Evolutionary conservation across 768 basidiomycete genomes (phyloP).

Genomic region (Leucogyrophana mollusca): DNA sequence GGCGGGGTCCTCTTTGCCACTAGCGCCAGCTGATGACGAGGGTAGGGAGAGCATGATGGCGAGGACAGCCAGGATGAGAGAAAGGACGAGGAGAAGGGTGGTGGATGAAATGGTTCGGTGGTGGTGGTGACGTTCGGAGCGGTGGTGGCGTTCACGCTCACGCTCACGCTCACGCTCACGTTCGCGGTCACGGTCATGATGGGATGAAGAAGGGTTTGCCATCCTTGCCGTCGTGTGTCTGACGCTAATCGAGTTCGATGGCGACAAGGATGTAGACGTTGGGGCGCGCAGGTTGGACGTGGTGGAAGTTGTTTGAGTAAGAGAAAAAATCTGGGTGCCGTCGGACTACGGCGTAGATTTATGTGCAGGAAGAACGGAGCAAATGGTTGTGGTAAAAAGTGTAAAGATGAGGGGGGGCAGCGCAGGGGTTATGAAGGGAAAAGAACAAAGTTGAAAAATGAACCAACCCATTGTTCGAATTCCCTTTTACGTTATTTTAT

Average conservation of each 20-base stretch:
- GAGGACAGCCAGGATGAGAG: constrained; percentile 83
- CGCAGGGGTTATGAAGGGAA: constrained; percentile 5
- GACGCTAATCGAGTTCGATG: constrained; percentile 60
- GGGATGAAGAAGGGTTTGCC: constrained; percentile 86
- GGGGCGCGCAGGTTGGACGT: constrained; percentile 65
- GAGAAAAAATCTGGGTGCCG: constrained; percentile 4
- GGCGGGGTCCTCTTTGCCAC: constrained; percentile 35
- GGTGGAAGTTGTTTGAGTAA: constrained; percentile 37
- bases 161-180: constrained; percentile 52
- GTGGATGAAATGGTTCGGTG: constrained; percentile 88
- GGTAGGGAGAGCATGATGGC: constrained; percentile 90
- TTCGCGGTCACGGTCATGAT: constrained; percentile 57
- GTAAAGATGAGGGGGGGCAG: constrained; percentile 14
- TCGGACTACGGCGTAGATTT: background rate
- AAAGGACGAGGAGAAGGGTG: constrained; percentile 82
- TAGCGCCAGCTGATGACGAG: constrained; percentile 36
- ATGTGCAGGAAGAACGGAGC: background rate
- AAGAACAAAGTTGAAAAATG: constrained; percentile 25
- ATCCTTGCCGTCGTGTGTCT: constrained; percentile 52
- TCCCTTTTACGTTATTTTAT: constrained; percentile 18
- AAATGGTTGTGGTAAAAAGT: constrained; percentile 11
- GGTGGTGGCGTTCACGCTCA: constrained; percentile 54
- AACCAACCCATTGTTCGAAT: constrained; percentile 24
- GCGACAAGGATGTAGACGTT: constrained; percentile 76
- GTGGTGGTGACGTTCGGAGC: constrained; percentile 67